Conservation (phyloP, 305 asterid species). For the Rubia occidens region DNA sequence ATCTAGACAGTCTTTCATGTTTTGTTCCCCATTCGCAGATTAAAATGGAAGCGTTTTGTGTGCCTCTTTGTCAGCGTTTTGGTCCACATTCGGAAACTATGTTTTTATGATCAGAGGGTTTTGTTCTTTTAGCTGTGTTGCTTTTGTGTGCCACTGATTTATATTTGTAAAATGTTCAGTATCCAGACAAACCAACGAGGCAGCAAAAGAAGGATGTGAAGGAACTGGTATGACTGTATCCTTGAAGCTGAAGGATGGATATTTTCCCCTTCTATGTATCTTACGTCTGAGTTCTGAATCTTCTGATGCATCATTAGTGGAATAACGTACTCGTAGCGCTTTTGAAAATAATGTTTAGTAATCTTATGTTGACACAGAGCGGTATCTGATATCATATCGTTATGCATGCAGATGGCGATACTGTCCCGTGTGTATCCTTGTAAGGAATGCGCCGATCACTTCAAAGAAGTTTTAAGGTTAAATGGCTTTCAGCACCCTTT, state of each 20-base stretch:
- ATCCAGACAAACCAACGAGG: conserved; percentile 92
- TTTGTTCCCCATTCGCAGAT: neutral
- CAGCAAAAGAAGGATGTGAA: conserved; percentile 89
- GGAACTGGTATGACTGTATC: conserved; percentile 59
- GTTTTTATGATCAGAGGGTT: neutral
- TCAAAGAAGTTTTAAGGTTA: conserved; percentile 77
- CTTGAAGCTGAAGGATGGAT: neutral
- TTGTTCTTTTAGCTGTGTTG: neutral
- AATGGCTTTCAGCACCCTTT: neutral
- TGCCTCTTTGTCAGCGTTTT: neutral
- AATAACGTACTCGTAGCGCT: neutral
- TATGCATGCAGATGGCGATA: conserved; percentile 64
- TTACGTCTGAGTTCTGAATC: neutral
- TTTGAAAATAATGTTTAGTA: neutral
- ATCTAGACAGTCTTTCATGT: neutral
- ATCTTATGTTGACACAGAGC: neutral
- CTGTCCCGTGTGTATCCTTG: conserved; percentile 94
- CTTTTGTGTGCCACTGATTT: conserved; percentile 1
- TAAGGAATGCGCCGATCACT: conserved; percentile 91
- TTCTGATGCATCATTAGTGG: too few relatives aligned
- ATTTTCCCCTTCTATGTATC: neutral
- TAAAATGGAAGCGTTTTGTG: neutral
- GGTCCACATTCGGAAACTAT: neutral
- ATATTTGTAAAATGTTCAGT: conserved; percentile 33
- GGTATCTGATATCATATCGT: too few relatives aligned